Conservation (phyloP, 2,329 filamentous ascomycete species). For the Colletotrichum tanaceti region DNA sequence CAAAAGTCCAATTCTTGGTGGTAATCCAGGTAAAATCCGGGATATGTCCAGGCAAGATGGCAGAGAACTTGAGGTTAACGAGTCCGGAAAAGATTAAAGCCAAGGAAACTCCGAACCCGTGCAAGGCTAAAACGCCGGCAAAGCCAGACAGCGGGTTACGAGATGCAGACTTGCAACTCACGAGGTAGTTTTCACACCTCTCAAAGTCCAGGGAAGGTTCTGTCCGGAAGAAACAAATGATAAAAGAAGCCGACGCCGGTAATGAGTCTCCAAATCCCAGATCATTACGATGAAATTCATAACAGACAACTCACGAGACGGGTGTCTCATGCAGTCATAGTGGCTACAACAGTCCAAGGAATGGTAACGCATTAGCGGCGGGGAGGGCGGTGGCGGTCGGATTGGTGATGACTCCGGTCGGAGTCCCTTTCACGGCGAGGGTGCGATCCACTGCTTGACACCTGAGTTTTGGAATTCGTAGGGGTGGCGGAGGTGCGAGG, state of each 20-base stretch:
- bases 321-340: conserved; percentile 39
- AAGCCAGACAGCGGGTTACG: conserved; percentile 35
- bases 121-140: conserved; percentile 33
- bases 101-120: conserved; percentile 20
- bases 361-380: conserved; percentile 49
- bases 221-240: conserved; percentile 40
- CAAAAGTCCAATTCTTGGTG: conserved; percentile 34
- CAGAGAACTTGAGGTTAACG: conserved; percentile 15
- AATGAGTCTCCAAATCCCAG: conserved; percentile 39
- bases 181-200: conserved; percentile 32
- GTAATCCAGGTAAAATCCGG: conserved; percentile 26
- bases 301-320: conserved; percentile 37
- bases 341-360: conserved; percentile 26
- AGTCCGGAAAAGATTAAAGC: conserved; percentile 24
- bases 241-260: conserved; percentile 40
- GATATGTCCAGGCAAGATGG: conserved; percentile 17
- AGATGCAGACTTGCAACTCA: conserved; percentile 42
- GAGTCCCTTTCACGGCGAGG: conserved; percentile 56
- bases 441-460: conserved; percentile 49
- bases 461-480: conserved; percentile 54
- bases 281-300: conserved; percentile 41
- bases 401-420: conserved; percentile 52
- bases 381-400: conserved; percentile 54
- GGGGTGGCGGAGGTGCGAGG: conserved; percentile 52
- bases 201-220: conserved; percentile 31